These are phyloP conservation scores for Priceomyces haplophilus DNA, from an alignment of 805 yeast species.

Conservation along the genomic window DNA sequence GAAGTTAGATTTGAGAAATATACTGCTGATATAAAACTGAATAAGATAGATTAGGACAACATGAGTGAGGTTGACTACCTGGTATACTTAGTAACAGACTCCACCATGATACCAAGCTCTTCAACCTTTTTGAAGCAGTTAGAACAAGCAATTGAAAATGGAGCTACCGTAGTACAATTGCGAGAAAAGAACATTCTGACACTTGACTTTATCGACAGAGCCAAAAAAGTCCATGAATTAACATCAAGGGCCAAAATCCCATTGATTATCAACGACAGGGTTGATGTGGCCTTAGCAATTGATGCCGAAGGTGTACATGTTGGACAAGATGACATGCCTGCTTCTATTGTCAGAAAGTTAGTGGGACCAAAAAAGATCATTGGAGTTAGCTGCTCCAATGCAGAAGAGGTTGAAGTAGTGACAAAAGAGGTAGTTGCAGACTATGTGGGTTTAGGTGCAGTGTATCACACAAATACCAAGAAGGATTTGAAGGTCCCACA, in stretches of 20 bases:
- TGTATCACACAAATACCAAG: slow-evolving; percentile 74
- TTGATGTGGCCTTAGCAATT: slow-evolving; percentile 85
- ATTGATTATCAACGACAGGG: slow-evolving; percentile 77
- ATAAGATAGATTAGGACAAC: neutral
- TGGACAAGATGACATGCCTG: slow-evolving; percentile 87
- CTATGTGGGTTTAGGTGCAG: slow-evolving; percentile 82
- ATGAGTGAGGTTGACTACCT: slow-evolving; percentile 45
- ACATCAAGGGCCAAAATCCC: slow-evolving; percentile 66
- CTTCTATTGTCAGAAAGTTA: slow-evolving; percentile 52
- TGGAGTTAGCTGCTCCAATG: slow-evolving; percentile 71
- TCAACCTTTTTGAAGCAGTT: slow-evolving; percentile 58
- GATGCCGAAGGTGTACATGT: slow-evolving; percentile 92
- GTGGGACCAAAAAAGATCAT: slow-evolving; percentile 73
- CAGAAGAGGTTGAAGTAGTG: slow-evolving; percentile 53
- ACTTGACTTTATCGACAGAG: slow-evolving; percentile 60
- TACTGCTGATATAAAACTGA: no score
- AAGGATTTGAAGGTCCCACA: slow-evolving; percentile 49
- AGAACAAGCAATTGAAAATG: slow-evolving; percentile 58
- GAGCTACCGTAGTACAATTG: slow-evolving; percentile 78
- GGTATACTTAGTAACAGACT: slow-evolving; percentile 76
- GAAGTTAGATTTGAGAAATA: no score
- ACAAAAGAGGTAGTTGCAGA: slow-evolving; percentile 55
- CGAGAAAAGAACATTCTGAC: slow-evolving; percentile 78
- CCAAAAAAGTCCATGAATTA: slow-evolving; percentile 55
- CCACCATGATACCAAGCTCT: slow-evolving; percentile 62